Evolutionary conservation across 1,284 basidiomycete species (phyloP), one percentile per base, ranked within the genome.

Genomic region (Peniophora sp.): DNA sequence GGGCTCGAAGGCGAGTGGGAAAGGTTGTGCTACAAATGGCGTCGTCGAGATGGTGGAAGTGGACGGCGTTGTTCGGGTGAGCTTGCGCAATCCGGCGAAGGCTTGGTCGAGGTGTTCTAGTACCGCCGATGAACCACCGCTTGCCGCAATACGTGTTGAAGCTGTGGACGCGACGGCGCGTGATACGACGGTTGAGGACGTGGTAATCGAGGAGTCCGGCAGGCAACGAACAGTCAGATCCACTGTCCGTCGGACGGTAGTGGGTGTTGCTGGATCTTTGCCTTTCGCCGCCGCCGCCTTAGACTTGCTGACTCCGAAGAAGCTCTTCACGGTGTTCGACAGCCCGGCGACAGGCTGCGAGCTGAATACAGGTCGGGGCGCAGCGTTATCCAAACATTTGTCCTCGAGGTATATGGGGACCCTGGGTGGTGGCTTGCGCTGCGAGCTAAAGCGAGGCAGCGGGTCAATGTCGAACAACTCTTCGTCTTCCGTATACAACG

Each of bases 1-100:
- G 18, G 36, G 12, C 45, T 55, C 56, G 20, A 58, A 51, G 9
- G 54, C 54, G 55, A 63, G 55, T 1, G 62, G 62, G 50, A 63
- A 63, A 0, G 62, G 60, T 11, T 54, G 54, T 0, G 55, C 48
- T n/a, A 24, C n/a, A 34, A n/a, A 39, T n/a, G 50, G 23, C 11
- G 15, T n/a, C 3, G 45, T 15, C 11, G 39, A 11, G 36, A 20
- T 22, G 8, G 43, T 22, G 15, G 52, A 47, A 3, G 36, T 32
- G 24, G 15, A 17, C 3, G 27, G 20, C 14, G 3, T 12, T 27
- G 24, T 41, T 18, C 36, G 37, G 14, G 6, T 24, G 34, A 24
- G 20, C 15, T 22, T 22, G 20, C 43, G 17, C 2, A 9, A 24
- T 14, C 14, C 9, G 9, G 43, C 43, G 5, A 24, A 9, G 43